Conservation (phyloP, 169 alveolate genomes). For the Pseudocohnilembus persalinus region DNA sequence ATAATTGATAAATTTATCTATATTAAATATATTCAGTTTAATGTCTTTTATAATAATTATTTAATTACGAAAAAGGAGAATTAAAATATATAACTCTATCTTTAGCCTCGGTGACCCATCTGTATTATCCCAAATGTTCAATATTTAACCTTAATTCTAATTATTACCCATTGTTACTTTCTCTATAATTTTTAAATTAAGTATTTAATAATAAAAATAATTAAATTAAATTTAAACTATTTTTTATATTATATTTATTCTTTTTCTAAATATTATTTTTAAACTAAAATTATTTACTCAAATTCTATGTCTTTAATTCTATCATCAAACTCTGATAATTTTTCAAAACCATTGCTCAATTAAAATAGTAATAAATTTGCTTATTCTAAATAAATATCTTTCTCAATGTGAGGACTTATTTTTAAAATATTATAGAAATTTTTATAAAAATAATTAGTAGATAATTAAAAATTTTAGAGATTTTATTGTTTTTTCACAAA, state of each 20-base stretch:
- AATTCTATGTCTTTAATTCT: not conserved
- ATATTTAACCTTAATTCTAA: not conserved
- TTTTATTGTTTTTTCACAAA: no score
- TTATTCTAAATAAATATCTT: not conserved
- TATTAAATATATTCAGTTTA: no score
- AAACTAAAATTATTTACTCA: no score
- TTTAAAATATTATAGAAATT: no score
- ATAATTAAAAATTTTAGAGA: no score
- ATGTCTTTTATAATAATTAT: no score
- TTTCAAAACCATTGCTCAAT: not conserved
- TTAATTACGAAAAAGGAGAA: not conserved
- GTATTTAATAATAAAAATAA: no score
- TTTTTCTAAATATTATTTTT: no score
- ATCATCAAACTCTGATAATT: not conserved
- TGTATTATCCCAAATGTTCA: not conserved
- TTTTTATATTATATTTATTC: no score
- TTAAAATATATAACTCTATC: not conserved
- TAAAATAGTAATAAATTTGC: not conserved
- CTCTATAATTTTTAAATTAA: not conserved
- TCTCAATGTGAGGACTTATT: not conserved
- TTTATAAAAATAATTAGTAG: not conserved
- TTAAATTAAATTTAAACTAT: no score
- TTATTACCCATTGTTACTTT: not conserved
- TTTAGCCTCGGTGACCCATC: not conserved
- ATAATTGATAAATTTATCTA: no score